A percentile compares a stretch with the other conserved stretches of the same genome.
phyloP scores from a whole-genome alignment of 768 basidiomycete species.

The Vararia minispora region DNA sequence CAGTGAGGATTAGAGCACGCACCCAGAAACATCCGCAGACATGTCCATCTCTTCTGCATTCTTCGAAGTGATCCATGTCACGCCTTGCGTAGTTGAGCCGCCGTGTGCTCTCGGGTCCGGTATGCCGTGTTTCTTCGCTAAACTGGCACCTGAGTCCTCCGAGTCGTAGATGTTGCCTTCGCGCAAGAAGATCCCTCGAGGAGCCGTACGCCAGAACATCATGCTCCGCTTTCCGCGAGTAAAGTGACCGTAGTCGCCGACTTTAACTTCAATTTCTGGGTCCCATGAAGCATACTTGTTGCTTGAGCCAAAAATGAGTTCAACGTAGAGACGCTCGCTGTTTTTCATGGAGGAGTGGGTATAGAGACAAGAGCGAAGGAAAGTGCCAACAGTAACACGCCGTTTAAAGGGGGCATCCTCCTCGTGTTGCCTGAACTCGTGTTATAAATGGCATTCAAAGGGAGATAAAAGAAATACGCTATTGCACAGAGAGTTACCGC shows the following conservation, averaged over 20 bases:
- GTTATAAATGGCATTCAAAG: too few species aligned
- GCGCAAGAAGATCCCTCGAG: slow-evolving; percentile 20
- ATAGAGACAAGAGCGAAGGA: too few species aligned
- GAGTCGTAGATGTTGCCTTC: slow-evolving; percentile 25
- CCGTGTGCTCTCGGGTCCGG: slow-evolving; percentile 17
- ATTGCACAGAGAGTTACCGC: too few species aligned
- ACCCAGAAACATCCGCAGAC: slow-evolving; percentile 3
- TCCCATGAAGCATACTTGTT: slow-evolving; percentile 24
- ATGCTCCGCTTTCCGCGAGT: slow-evolving; percentile 11
- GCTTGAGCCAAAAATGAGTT: slow-evolving; percentile 21
- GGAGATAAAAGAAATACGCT: too few species aligned
- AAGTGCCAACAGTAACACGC: too few species aligned
- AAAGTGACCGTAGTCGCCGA: slow-evolving; percentile 23
- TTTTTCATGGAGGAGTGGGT: too few species aligned
- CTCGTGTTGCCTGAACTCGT: too few species aligned
- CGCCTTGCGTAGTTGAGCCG: slow-evolving; percentile 12
- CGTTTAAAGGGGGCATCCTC: too few species aligned
- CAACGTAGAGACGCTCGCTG: slow-evolving; percentile 21
- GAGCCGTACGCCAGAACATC: slow-evolving; percentile 17
- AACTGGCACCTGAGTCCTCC: too few species aligned
- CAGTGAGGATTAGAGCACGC: too few species aligned
- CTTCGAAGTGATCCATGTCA: slow-evolving; percentile 20
- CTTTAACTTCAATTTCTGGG: slow-evolving; percentile 20
- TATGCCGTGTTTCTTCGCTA: slow-evolving; percentile 16
- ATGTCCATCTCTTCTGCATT: slow-evolving; percentile 17